Conservation (phyloP, 108 stramenopile genomes). For the Poteriospumella lacustris region DNA sequence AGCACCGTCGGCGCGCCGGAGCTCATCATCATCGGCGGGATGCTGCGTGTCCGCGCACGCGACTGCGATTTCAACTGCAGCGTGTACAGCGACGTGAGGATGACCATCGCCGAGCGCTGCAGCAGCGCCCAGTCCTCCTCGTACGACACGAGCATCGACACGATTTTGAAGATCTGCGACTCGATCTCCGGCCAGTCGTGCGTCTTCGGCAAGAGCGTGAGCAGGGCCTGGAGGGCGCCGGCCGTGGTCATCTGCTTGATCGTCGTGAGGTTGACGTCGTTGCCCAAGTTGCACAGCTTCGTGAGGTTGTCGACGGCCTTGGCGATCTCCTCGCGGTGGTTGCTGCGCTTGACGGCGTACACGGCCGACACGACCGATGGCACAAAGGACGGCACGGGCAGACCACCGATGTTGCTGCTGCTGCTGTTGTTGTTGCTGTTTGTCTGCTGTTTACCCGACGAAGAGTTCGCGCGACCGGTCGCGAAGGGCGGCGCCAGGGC, state of each 20-base stretch:
- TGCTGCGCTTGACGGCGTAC: neutral
- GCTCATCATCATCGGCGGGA: neutral
- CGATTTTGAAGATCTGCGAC: neutral
- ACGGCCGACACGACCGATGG: neutral
- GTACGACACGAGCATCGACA: neutral
- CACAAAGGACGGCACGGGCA: neutral
- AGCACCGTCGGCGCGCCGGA: neutral
- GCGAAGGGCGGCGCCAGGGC: too few species aligned
- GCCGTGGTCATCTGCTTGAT: neutral
- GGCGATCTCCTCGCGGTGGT: neutral
- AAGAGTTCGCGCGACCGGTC: neutral
- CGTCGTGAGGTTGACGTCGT: neutral
- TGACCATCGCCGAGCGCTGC: neutral
- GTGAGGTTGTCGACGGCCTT: neutral
- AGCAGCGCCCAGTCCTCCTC: slow-evolving; percentile 10
- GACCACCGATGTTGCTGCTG: neutral
- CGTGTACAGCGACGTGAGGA: neutral
- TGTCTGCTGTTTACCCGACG: neutral
- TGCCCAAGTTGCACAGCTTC: neutral
- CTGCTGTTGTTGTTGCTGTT: neutral
- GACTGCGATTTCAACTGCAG: neutral
- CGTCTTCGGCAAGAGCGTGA: neutral
- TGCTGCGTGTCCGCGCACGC: neutral
- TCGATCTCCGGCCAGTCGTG: slow-evolving; percentile 9
- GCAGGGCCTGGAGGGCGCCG: neutral